Evolutionary conservation across 106 monocot species (phyloP).

Genomic region (Dendrobium officinale): DNA sequence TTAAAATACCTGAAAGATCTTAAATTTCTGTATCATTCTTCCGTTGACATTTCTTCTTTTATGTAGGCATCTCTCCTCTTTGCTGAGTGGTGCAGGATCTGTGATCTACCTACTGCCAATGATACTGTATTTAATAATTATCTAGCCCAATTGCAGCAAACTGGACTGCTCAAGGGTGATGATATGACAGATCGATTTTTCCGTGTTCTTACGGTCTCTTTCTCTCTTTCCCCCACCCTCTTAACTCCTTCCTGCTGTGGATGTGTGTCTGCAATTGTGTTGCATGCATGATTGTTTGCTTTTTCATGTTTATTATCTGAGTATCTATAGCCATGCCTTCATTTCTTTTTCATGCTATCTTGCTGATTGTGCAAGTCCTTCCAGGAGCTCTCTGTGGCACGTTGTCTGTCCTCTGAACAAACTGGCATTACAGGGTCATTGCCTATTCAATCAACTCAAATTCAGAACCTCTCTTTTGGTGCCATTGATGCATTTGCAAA

Average conservation of each 20-base stretch:
- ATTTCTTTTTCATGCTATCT: background rate
- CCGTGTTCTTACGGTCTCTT: slow-evolving; percentile 57
- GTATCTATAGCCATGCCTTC: background rate
- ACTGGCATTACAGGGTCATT: slow-evolving; percentile 22
- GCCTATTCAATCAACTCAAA: slow-evolving; percentile 40
- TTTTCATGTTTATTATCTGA: background rate
- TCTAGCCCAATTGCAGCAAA: slow-evolving; percentile 80
- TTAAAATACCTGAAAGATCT: background rate
- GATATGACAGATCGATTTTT: slow-evolving; percentile 82
- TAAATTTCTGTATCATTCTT: background rate
- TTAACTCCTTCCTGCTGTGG: background rate
- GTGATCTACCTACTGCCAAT: slow-evolving; percentile 52
- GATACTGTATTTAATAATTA: slow-evolving; percentile 58
- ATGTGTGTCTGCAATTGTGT: slow-evolving; percentile 1
- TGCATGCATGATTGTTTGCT: background rate
- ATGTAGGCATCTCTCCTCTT: slow-evolving; percentile 61
- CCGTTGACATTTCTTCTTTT: background rate
- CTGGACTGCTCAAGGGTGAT: slow-evolving; percentile 79
- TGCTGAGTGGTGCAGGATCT: slow-evolving; percentile 76
- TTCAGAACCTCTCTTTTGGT: slow-evolving; percentile 56
- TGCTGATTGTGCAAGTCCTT: background rate
- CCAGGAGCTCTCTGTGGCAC: slow-evolving; percentile 71
- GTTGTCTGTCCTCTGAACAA: slow-evolving; percentile 58
- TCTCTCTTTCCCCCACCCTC: background rate
- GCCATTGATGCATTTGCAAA: slow-evolving; percentile 79